Evolutionary conservation across 352 stramenopile species (phyloP).

Genomic region (Globisporangium acanthophoron): DNA sequence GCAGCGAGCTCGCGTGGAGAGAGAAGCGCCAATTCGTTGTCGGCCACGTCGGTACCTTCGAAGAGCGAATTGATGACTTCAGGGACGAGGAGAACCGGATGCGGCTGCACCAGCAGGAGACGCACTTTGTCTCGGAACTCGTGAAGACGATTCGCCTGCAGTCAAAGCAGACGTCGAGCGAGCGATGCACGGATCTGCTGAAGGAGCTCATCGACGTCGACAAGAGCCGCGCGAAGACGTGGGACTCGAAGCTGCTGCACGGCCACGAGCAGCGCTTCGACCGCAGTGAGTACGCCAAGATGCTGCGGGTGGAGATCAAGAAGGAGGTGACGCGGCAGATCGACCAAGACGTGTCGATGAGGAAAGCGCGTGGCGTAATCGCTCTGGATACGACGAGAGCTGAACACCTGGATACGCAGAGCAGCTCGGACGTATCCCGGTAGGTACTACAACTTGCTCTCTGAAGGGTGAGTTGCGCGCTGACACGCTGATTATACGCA

Average conservation of each 20-base stretch:
- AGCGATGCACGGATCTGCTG: conserved; percentile 46
- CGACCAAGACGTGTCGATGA: conserved; percentile 33
- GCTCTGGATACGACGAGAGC: neutral
- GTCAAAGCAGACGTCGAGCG: conserved; percentile 47
- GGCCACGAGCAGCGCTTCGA: conserved; percentile 65
- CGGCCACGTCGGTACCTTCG: conserved; percentile 15
- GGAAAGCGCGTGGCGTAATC: conserved; percentile 10
- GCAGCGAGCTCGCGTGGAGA: conserved; percentile 7
- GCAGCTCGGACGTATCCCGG: conserved; percentile 3
- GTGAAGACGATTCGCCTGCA: conserved; percentile 72
- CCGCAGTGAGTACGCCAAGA: conserved; percentile 46
- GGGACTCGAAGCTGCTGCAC: conserved; percentile 67
- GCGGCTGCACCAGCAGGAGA: conserved; percentile 43
- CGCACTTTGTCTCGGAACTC: conserved; percentile 64
- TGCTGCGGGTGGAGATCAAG: conserved; percentile 64
- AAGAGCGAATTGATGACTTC: conserved; percentile 62
- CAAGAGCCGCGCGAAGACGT: conserved; percentile 41
- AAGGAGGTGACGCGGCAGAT: conserved; percentile 70
- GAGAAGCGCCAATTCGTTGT: conserved; percentile 15
- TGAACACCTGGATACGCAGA: neutral
- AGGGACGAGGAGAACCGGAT: conserved; percentile 49
- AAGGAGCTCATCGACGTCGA: conserved; percentile 65
- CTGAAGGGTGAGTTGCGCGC: neutral
- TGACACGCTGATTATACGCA: neutral
- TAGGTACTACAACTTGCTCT: neutral